phyloP scores from a whole-genome alignment of 1,284 basidiomycete species.

The Cutaneotrichosporon mucoides region DNA sequence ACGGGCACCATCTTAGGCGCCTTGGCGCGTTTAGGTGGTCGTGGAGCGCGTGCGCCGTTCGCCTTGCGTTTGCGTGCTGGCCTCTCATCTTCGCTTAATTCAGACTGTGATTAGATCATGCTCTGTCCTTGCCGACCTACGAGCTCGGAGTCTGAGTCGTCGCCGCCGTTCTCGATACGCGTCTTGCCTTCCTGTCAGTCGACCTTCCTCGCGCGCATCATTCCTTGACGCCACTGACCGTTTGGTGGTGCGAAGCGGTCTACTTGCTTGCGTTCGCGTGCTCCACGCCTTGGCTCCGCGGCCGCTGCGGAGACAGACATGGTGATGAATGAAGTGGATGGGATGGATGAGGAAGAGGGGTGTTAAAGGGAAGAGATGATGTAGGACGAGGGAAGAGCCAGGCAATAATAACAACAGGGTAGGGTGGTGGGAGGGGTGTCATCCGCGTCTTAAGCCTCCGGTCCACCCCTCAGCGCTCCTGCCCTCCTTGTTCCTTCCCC shows the following conservation, averaged over 20 bases:
- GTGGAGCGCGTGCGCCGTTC: conserved; percentile 10
- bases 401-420: conserved; percentile 13
- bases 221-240: not conserved
- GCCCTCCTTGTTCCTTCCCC: not conserved
- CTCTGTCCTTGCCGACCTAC: conserved; percentile 19
- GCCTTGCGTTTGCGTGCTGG: conserved; percentile 18
- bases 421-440: too few relatives aligned
- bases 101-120: conserved; percentile 7
- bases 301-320: conserved; percentile 19
- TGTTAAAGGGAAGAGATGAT: not conserved
- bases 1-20: conserved; percentile 16
- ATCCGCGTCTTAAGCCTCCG: too few relatives aligned
- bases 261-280: conserved; percentile 34
- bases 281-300: conserved; percentile 36
- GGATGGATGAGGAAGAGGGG: not conserved
- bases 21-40: conserved; percentile 13
- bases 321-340: conserved; percentile 4
- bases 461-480: not conserved
- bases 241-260: conserved; percentile 27
- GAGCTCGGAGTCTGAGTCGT: conserved; percentile 1
- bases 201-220: not conserved
- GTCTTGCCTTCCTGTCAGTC: conserved; percentile 5
- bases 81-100: conserved; percentile 7
- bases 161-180: not conserved
- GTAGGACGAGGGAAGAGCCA: not conserved